phyloP scores from a whole-genome alignment of 495 filamentous ascomycete genomes.

The Chaetomium fimeti region DNA sequence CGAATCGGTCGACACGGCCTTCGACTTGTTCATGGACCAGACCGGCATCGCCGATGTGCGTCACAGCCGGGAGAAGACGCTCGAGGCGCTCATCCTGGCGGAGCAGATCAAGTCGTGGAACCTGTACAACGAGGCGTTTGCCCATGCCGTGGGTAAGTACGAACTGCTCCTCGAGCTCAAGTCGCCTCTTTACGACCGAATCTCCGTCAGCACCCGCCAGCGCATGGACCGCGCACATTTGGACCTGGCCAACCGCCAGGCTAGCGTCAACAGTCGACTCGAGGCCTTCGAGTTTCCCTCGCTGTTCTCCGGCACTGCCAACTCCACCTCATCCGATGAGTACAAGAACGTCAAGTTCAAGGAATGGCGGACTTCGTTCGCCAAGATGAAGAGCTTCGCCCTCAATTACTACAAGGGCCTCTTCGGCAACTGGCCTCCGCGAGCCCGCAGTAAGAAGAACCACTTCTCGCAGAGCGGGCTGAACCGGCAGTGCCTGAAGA shows the following conservation, averaged over 20 bases:
- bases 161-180: conserved; percentile 66
- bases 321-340: conserved; percentile 69
- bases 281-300: conserved; percentile 86
- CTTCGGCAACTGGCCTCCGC: conserved; percentile 93
- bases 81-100: conserved; percentile 83
- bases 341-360: conserved; percentile 78
- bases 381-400: conserved; percentile 69
- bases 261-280: conserved; percentile 64
- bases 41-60: conserved; percentile 76
- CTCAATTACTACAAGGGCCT: conserved; percentile 74
- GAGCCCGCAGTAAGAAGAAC: conserved; percentile 88
- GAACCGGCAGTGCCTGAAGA: conserved; percentile 76
- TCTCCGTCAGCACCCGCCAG: conserved; percentile 69
- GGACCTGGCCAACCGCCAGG: conserved; percentile 68
- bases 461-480: conserved; percentile 79
- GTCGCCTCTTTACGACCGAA: conserved; percentile 64
- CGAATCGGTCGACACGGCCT: conserved; percentile 68
- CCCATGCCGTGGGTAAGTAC: conserved; percentile 90
- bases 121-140: conserved; percentile 87
- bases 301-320: conserved; percentile 83
- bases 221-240: conserved; percentile 78
- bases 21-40: conserved; percentile 74
- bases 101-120: conserved; percentile 78
- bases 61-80: conserved; percentile 79
- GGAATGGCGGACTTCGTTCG: conserved; percentile 72